Conservation (phyloP, 2,329 filamentous ascomycete genomes). For the Sporothrix dimorphospora region DNA sequence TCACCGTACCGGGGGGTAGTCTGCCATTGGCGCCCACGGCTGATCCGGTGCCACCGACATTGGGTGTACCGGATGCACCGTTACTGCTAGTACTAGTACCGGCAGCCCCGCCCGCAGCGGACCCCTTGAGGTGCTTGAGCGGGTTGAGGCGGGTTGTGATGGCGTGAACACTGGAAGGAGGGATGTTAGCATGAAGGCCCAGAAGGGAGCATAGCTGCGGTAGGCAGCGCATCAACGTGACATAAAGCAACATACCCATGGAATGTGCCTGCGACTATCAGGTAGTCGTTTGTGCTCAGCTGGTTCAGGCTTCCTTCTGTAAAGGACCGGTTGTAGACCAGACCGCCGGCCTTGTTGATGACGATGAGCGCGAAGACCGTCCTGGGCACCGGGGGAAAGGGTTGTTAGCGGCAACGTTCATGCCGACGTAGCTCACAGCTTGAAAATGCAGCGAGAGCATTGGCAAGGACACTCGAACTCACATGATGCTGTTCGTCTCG, state of each 20-base stretch:
- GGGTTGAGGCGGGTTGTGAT: conserved; percentile 67
- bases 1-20: conserved; percentile 30
- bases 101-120: conserved; percentile 41
- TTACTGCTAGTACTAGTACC: conserved; percentile 30
- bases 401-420: background rate
- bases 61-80: background rate
- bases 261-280: conserved; percentile 95
- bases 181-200: conserved; percentile 16
- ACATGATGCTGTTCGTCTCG: conserved; percentile 29
- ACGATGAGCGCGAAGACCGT: conserved; percentile 93
- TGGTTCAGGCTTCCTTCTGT: conserved; percentile 82
- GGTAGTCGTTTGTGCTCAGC: conserved; percentile 92
- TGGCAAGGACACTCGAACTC: background rate
- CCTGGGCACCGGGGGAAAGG: conserved; percentile 56
- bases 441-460: background rate
- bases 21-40: background rate
- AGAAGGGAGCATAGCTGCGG: no score
- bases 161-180: conserved; percentile 62
- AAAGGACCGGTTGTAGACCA: conserved; percentile 96
- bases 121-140: conserved; percentile 45
- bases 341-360: conserved; percentile 97
- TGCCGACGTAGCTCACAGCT: background rate
- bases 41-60: background rate
- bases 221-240: no score
- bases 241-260: conserved; percentile 69